These are phyloP conservation scores for Escovopsis sp. DNA, from an alignment of 2,329 filamentous ascomycete genomes.

Conservation along the genomic window DNA sequence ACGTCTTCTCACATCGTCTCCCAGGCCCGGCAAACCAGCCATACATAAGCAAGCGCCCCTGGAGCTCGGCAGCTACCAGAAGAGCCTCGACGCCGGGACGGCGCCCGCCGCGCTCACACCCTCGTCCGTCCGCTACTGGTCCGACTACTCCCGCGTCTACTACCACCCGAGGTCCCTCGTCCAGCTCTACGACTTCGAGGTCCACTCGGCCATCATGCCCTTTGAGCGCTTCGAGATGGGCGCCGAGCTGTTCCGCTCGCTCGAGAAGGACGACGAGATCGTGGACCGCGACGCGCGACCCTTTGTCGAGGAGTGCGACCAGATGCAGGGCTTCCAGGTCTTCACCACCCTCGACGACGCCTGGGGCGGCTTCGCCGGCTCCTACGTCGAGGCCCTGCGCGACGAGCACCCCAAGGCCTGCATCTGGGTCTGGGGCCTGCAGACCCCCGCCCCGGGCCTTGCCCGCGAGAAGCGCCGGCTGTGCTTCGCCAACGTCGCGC, in stretches of 20 bases:
- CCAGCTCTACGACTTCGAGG: constrained; percentile 75
- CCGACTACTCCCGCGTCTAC: constrained; percentile 84
- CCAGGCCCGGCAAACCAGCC: constrained; percentile 50
- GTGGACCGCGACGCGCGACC: constrained; percentile 80
- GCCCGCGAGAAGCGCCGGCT: constrained; percentile 37
- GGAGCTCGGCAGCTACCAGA: constrained; percentile 59
- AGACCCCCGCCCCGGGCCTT: constrained; percentile 41
- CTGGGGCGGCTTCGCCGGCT: constrained; percentile 64
- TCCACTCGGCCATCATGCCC: constrained; percentile 65
- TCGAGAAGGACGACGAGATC: constrained; percentile 72
- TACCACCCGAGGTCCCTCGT: constrained; percentile 81
- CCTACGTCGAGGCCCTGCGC: constrained; percentile 61
- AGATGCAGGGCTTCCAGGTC: constrained; percentile 75
- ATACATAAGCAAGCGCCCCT: constrained; percentile 57
- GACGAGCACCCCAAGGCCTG: constrained; percentile 85
- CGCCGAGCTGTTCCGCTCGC: constrained; percentile 55
- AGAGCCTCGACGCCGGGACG: constrained; percentile 58
- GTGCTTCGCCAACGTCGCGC: constrained; percentile 59
- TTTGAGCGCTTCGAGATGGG: constrained; percentile 86
- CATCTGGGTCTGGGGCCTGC: constrained; percentile 76
- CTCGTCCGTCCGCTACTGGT: constrained; percentile 82
- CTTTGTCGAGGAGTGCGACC: constrained; percentile 87
- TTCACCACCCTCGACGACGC: constrained; percentile 60
- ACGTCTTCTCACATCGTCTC: background rate
- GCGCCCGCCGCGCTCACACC: constrained; percentile 51